Conservation (phyloP, 106 monocot genomes). For the Platanthera guangdongensis region DNA sequence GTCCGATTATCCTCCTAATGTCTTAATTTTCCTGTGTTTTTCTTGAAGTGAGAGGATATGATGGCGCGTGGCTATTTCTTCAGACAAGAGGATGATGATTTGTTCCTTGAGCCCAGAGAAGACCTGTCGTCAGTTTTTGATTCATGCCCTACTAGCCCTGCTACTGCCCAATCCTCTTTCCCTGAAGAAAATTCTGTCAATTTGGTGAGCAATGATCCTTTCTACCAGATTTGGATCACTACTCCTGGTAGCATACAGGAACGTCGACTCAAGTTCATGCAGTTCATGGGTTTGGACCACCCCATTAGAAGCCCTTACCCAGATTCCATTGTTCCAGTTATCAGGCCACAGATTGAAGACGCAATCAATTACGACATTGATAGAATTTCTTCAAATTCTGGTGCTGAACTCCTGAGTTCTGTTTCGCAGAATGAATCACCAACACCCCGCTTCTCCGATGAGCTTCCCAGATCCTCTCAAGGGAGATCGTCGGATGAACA, state of each 20-base stretch:
- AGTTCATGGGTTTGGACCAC: conserved; percentile 41
- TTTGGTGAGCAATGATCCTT: conserved; percentile 10
- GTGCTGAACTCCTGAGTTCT: conserved; percentile 8
- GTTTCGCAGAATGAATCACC: conserved; percentile 4
- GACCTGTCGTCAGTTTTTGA: conserved; percentile 47
- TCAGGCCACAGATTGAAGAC: not conserved
- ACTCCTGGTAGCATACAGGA: conserved; percentile 37
- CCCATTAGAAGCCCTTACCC: conserved; percentile 6
- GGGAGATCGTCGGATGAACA: conserved; percentile 4
- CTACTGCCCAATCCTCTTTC: not conserved
- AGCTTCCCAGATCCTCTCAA: conserved; percentile 5
- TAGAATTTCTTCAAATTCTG: conserved; percentile 3
- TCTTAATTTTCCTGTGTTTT: conserved; percentile 6
- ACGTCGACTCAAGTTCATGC: conserved; percentile 39
- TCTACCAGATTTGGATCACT: conserved; percentile 20
- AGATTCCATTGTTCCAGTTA: not conserved
- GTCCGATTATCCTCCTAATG: not conserved
- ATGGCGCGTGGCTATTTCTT: conserved; percentile 11
- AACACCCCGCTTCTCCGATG: not conserved
- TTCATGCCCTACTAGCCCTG: conserved; percentile 27
- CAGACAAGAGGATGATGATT: conserved; percentile 39
- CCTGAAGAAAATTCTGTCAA: conserved; percentile 12
- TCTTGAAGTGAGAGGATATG: conserved; percentile 17
- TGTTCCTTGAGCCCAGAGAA: conserved; percentile 64
- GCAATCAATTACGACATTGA: not conserved